Evolutionary conservation across 2,329 filamentous ascomycete species (phyloP), one percentile per base, ranked within the genome.

Genomic region (Hypoxylon sp.): DNA sequence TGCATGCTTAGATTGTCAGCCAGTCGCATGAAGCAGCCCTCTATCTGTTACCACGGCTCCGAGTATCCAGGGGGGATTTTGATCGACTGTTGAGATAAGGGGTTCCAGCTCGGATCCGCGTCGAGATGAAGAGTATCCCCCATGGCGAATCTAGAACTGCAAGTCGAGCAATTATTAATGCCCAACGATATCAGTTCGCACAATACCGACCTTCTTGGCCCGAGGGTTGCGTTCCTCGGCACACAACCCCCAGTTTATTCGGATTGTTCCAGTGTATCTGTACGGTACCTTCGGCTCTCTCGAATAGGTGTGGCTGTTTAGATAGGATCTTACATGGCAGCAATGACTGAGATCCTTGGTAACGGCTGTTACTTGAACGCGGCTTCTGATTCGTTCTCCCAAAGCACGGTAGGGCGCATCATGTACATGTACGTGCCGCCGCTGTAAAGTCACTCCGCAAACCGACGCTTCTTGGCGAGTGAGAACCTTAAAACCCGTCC

Each of bases 401-500:
- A 32, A n/a, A 8, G 28, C 48, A 49, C 52, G 55, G 46, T 48
- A 51, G 32, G 61, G 52, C 44, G 63, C 55, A 61, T 56, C 42
- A 61, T 66, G 64, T 67, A 64, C 52, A 69, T 62, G 61, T 67
- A 69, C 61, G 53, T 64, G 54, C 58, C 57, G 64, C 67, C 51
- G 67, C 64, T 59, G 63, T 69, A 69, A 64, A 44, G 38, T 18
- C 57, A n/a, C 57, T 67, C 67, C 64, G 54, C 53, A 64, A 65
- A 44, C 42, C 52, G 44, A 58, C 32, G 54, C 54, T 55, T 63
- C 67, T 69, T 69, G 67, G 67, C 67, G 42, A 63, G 67, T 69
- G 55, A 69, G 67, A 69, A 69, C 67, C 55, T 69, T 69, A 69
- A 69, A 67, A 53, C 16, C 46, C 44, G 54, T 60, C 57, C 64